Percentiles rank a stretch among this genome's conserved stretches.
Conservation (phyloP, 2,329 filamentous ascomycete species). For the Lizonia empirigonia region DNA sequence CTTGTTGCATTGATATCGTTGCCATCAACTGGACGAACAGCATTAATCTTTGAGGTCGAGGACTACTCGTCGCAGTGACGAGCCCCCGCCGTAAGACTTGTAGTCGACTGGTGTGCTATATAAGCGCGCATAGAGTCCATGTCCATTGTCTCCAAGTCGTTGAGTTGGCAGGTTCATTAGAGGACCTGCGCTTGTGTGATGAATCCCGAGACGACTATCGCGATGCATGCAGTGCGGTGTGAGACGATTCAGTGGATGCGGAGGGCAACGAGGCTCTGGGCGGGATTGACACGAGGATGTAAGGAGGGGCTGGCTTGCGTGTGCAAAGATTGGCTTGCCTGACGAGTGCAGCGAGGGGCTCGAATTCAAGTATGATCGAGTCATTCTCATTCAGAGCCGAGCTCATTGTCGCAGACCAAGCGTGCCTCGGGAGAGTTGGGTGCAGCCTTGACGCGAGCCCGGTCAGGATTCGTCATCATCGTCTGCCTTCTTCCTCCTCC, state of each 20-base stretch:
- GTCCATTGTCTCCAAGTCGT: too few species aligned
- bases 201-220: neutral
- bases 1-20: conserved; percentile 15
- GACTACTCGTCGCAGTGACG: neutral
- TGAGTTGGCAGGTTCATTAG: too few species aligned
- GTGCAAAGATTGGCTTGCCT: neutral
- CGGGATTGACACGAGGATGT: neutral
- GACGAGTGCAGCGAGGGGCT: neutral
- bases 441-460: neutral
- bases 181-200: too few species aligned
- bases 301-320: neutral
- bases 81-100: neutral
- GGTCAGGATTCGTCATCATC: conserved; percentile 46
- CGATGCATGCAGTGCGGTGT: neutral
- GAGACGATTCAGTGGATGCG: neutral
- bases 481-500: conserved; percentile 48
- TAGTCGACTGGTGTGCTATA: neutral
- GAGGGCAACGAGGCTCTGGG: neutral
- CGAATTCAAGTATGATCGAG: neutral
- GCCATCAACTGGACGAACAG: neutral
- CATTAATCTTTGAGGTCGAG: neutral
- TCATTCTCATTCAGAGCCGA: neutral
- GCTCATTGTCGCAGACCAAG: neutral
- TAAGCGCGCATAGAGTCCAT: neutral
- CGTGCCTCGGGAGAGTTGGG: neutral